Evolutionary conservation across 2,329 filamentous ascomycete species (phyloP), one percentile per base, ranked within the genome.

Genomic region (Xylaria sp.): DNA sequence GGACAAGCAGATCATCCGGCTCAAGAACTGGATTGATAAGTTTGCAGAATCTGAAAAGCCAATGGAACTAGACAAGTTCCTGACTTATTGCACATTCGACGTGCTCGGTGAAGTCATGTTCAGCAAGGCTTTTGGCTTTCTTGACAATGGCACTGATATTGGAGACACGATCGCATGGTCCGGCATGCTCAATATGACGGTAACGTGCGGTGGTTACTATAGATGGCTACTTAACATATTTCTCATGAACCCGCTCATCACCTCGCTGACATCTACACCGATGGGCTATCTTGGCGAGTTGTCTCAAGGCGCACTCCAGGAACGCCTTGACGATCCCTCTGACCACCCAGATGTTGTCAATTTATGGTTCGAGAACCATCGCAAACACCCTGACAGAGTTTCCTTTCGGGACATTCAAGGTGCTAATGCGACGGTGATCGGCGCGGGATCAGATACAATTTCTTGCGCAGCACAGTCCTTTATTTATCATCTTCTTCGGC

Each of bases 91-190:
- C 28, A 75, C 78, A 9, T 80, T 77, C 57, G 79, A 80, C 66
- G 69, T 79, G 34, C 66, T 78, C 41, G 79, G 78, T 6, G 77
- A 80, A 48, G 68, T 80, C 37, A 73, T 77, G 41, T 80, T 79
- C 63, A 76, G 75, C 18, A 74, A 74, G 61, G 62, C 69, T 6
- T 77, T 80, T 52, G 77, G 77, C 20, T 79, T 78, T 67, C 55
- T 79, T 10, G 73, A 75, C 20, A 62, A 74, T 25, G 79, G 74
- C 0, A 68, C 55, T n/a, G 77, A 80, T 66, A 70, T 79, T 6
- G 68, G 71, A 20, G 69, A 70, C 28, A 72, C 76, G 18, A 76
- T 79, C 39, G 52, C 46, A 10, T 68, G 54, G 46, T 63, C 46
- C 5, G 44, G 39, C 48, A 39, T 41, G 20, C 61, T 67, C n/a